Base-by-base conservation (phyloP, 768 basidiomycete species). In the Cystobasidium onofrii region DNA sequence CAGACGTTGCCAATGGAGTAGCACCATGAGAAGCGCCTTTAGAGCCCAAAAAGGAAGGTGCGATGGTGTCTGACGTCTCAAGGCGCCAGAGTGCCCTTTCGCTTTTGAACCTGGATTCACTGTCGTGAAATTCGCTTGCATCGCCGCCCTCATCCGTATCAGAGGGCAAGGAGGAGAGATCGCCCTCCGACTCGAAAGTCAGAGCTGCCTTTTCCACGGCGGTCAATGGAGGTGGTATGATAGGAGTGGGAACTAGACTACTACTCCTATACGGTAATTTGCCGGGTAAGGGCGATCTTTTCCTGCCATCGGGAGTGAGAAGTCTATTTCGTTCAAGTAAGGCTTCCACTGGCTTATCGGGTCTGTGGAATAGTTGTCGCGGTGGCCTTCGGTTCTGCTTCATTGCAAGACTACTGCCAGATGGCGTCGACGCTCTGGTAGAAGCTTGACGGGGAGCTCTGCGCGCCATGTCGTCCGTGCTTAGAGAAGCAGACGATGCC, bases 111-210 rank as follows among this genome's bases (percentile, higher is more conserved):
- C 43, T 55, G 33, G 69, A 54, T 27, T 71, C 69, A 31, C 54
- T 57, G 25, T 71, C 69, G 17, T 57, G 69, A 27, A 33, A 36
- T 29, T 71, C 69, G 29, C 33, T 55, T 36, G 17, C 17, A 34
- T 64, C 43, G 31, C 57, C 57, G 31, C 57, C 57, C 23, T 71
- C 69, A 33, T 52, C 52, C 18, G 44, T 23, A 36, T 71, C 69
- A 1, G 69, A 71, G 3, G 54, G 34, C 34, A 71, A 52, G 2
- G 69, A 71, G 2, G 69, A 71, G 9, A 71, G 69, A 25, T 71
- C 69, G 10, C 69, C 69, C 12, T 71, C 69, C 25, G 54, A 57
- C 17, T 71, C 69, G 43, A 71, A 71, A n/a, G 55, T 36, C 41
- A 34, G 27, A 17, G 36, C 63, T 4, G 63, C 63, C 17, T 41